These are phyloP conservation scores for Theileria luwenshuni DNA, from an alignment of 169 alveolate species.

Conservation along the genomic window DNA sequence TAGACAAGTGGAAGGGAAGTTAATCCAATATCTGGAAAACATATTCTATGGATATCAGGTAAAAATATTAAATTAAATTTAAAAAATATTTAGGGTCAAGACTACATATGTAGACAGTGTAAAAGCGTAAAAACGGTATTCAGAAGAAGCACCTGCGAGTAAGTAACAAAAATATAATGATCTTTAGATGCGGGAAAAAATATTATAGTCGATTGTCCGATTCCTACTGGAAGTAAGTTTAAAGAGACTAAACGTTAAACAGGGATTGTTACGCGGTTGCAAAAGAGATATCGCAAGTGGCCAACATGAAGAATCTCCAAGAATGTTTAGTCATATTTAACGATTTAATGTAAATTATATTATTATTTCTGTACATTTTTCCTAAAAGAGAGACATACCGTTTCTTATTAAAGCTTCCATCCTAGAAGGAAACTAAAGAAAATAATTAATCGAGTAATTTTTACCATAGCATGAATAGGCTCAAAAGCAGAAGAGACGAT, in stretches of 20 bases:
- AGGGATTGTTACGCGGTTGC: slow-evolving; percentile 46
- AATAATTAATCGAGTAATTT: slow-evolving; percentile 17
- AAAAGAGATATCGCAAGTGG: slow-evolving; percentile 36
- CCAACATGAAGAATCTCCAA: slow-evolving; percentile 50
- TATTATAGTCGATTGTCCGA: slow-evolving; percentile 32
- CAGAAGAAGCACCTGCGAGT: slow-evolving; percentile 37
- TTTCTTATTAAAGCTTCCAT: slow-evolving; percentile 35
- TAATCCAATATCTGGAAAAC: slow-evolving; percentile 53
- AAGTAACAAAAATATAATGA: slow-evolving; percentile 8
- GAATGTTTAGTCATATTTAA: slow-evolving; percentile 27
- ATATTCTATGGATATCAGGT: slow-evolving; percentile 60
- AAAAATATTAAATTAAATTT: background rate
- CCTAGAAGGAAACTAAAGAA: slow-evolving; percentile 58
- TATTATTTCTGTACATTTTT: background rate
- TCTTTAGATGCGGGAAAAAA: slow-evolving; percentile 42
- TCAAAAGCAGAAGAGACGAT: slow-evolving; percentile 75
- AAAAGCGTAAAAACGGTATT: slow-evolving; percentile 35
- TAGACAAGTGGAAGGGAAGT: slow-evolving; percentile 39
- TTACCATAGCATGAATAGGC: slow-evolving; percentile 74
- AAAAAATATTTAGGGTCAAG: slow-evolving; percentile 33
- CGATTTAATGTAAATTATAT: slow-evolving; percentile 23
- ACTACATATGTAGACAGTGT: slow-evolving; percentile 43
- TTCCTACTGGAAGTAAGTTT: slow-evolving; percentile 43
- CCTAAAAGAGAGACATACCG: slow-evolving; percentile 7
- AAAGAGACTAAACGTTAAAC: background rate